These are phyloP conservation scores for Fusarium nelsonii DNA, from an alignment of 2,329 filamentous ascomycete species.

Conservation along the genomic window DNA sequence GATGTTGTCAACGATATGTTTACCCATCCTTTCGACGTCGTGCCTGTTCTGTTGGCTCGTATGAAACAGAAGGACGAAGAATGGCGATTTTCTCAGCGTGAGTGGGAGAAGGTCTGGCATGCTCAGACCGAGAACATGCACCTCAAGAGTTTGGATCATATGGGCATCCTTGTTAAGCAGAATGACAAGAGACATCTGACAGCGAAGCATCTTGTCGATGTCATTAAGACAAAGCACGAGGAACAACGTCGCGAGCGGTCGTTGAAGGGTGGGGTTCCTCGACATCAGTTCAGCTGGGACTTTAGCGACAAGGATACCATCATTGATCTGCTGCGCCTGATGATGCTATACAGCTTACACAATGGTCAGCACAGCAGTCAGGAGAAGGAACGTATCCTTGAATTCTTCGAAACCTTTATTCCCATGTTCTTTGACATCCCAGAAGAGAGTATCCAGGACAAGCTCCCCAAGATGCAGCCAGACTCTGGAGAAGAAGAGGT, in stretches of 20 bases:
- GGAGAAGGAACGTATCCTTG: constrained; percentile 79
- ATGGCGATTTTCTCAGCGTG: constrained; percentile 95
- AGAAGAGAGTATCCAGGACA: constrained; percentile 75
- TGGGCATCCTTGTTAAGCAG: constrained; percentile 89
- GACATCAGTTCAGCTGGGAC: constrained; percentile 80
- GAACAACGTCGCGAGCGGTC: constrained; percentile 83
- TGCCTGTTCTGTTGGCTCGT: constrained; percentile 87
- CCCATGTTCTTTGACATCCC: constrained; percentile 81
- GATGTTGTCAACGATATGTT: constrained; percentile 92
- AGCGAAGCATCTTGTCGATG: constrained; percentile 87
- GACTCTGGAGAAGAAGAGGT: constrained; percentile 81
- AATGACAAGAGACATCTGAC: constrained; percentile 93
- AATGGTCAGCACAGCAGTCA: constrained; percentile 77
- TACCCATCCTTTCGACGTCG: constrained; percentile 82
- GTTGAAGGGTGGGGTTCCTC: constrained; percentile 70
- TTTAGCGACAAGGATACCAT: constrained; percentile 80
- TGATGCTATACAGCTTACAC: constrained; percentile 74
- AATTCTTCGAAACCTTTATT: constrained; percentile 82
- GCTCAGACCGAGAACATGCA: constrained; percentile 95
- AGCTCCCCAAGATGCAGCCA: constrained; percentile 75
- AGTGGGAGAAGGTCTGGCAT: constrained; percentile 99
- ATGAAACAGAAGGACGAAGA: constrained; percentile 97
- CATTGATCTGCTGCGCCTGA: constrained; percentile 70
- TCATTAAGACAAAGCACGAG: constrained; percentile 93
- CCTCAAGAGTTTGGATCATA: constrained; percentile 95